Base-by-base conservation (phyloP, 2,329 filamentous ascomycete genomes). In the Scytalidium lignicola region DNA sequence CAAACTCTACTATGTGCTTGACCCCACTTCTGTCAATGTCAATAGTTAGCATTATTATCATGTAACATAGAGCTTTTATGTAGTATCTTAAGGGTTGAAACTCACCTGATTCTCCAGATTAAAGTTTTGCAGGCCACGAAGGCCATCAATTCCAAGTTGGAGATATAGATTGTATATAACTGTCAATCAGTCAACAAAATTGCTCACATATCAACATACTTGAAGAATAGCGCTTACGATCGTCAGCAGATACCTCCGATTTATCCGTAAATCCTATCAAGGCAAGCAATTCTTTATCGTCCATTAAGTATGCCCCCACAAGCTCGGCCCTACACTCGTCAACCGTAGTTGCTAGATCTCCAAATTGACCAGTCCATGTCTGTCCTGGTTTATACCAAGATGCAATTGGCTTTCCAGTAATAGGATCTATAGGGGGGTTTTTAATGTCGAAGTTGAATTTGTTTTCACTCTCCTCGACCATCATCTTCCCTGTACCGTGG, bases 361-460 rank as follows among this genome's bases (percentile, higher is more conserved):
- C 79, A 55, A 85, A 85, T 0, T 79, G 72, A 3, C 74, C 72
- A 9, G 76, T 80, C 80, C 80, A 86, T 0, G 80, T 85, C 64
- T 86, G 76, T 1, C 80, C 80, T 2, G 75, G 76, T 57, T 74
- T 77, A 67, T 86, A 86, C 74, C 74, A 83, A 1, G 68, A 72
- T 2, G 60, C 67, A 50, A 86, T 71, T 0, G 80, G 73, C 50
- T 78, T 68, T 23, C 71, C 69, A 3, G 72, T 76, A 9, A 85
- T 57, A 1, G 80, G 81, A 48, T 70, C 81, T 26, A 76, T 62
- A 1, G 82, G 82, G 2, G 76, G 78, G 51, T 76, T 76, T 21
- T 73, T 58, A 21, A 66, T 62, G 59, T 85, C 79, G 58, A 86
- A 86, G 62, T 85, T 85, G 70, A 68, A 83, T n/a, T 69, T 65